These are phyloP conservation scores for Balamuthia mandrillaris DNA, from an alignment of 208 protist genomes.

Conservation along the genomic window DNA sequence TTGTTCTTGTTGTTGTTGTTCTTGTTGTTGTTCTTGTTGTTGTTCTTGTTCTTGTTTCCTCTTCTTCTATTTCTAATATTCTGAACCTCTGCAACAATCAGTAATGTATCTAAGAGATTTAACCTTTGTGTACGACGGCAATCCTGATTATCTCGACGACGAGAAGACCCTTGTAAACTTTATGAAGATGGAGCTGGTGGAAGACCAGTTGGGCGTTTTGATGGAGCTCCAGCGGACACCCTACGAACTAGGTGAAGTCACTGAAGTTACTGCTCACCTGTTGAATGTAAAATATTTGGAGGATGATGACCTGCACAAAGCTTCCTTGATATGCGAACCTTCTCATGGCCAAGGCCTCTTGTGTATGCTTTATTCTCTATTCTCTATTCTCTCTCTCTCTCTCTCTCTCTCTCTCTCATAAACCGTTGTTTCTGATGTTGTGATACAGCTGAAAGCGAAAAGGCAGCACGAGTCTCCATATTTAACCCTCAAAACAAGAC, in stretches of 20 bases:
- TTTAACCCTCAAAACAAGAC: conserved; percentile 6
- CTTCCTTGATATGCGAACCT: conserved; percentile 24
- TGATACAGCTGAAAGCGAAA: not conserved
- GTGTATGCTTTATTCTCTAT: too few relatives aligned
- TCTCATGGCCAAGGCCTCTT: not conserved
- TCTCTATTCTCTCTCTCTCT: too few relatives aligned
- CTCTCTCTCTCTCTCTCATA: too few relatives aligned
- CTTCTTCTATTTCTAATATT: too few relatives aligned
- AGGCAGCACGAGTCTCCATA: conserved; percentile 10
- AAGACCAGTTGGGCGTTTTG: not conserved
- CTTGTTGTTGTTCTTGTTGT: too few relatives aligned
- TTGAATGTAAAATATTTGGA: not conserved
- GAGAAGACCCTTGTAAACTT: conserved; percentile 33
- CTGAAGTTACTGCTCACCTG: not conserved
- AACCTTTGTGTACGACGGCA: conserved; percentile 39
- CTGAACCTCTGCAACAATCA: not conserved
- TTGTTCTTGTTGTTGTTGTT: too few relatives aligned
- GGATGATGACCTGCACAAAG: conserved; percentile 20
- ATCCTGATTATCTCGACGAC: conserved; percentile 10
- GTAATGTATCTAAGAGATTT: conserved; percentile 28
- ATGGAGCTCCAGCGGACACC: not conserved
- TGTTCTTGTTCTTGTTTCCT: too few relatives aligned
- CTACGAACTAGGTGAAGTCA: not conserved
- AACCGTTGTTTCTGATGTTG: too few relatives aligned
- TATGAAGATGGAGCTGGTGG: conserved; percentile 21